Base-by-base conservation (phyloP, 2,329 filamentous ascomycete genomes). In the Cucurbitaria berberidis region DNA sequence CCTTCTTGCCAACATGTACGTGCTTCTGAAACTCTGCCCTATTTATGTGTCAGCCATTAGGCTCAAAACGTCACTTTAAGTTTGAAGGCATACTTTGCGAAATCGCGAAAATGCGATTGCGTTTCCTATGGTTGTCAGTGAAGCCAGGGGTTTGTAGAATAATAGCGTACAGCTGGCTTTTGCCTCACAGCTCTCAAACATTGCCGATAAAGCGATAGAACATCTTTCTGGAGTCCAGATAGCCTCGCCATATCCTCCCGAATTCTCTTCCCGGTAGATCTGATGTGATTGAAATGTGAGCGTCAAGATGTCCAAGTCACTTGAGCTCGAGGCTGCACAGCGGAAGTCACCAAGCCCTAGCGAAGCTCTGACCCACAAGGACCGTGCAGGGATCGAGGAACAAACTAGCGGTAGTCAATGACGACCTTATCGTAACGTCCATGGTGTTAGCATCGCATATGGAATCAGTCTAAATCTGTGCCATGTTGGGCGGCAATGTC, bases 211-310 rank as follows among this genome's bases (percentile, higher is more conserved):
- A 99, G 84, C 29, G 86, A 82, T 45, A 98, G 76, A 3, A 97
- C 93, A 68, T 96, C 91, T 67, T 85, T 88, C 73, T 98, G 93
- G n/a, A 98, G 81, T 30, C 95, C 95, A 7, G 93, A 96, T 22
- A 93, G 80, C 65, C 86, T 83, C 19, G 63, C 64, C 74, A 76
- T 76, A 4, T 8, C 24, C 39, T 38, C n/a, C 30, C 7, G n/a
- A 11, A 19, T 32, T 43, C 26, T 9, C n/a, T 11, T 27, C 24
- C 22, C 41, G 26, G 32, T 27, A 27, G n/a, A 41, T 27, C 11
- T 8, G 21, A 26, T 44, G 15, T 4, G 18, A 19, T 3, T 40
- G 11, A 48, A 22, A 34, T 21, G 16, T 34, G 26, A 21, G 53
- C 27, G 32, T 44, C 18, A 19, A 38, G 15, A 16, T 32, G 29